phyloP scores from a whole-genome alignment of 768 basidiomycete species.

The Suillus fuscotomentosus region DNA sequence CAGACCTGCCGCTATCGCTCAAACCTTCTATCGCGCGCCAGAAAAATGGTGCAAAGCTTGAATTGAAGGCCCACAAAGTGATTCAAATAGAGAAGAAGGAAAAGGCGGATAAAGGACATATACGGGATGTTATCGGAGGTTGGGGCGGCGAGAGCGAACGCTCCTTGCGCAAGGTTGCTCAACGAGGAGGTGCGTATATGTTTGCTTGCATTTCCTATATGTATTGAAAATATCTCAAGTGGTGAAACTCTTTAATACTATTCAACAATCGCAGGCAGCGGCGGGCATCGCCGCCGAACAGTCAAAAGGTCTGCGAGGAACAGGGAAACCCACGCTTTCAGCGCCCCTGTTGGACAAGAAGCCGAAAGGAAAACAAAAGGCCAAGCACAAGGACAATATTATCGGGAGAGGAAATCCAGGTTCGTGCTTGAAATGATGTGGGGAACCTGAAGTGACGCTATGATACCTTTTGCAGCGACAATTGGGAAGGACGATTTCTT shows the following conservation, averaged over 20 bases:
- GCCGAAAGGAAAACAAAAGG: conserved; percentile 45
- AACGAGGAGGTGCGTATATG: conserved; percentile 64
- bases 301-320: conserved; percentile 60
- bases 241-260: conserved; percentile 84
- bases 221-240: conserved; percentile 35
- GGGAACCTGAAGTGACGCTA: conserved; percentile 7
- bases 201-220: background rate
- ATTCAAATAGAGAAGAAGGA: conserved; percentile 72
- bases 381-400: conserved; percentile 52
- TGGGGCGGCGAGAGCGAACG: conserved; percentile 87
- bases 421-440: conserved; percentile 28
- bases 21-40: conserved; percentile 70
- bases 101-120: conserved; percentile 65
- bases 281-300: conserved; percentile 52
- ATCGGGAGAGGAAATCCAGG: conserved; percentile 58
- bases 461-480: conserved; percentile 34
- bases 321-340: conserved; percentile 70
- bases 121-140: conserved; percentile 75
- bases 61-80: conserved; percentile 67
- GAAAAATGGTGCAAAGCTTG: conserved; percentile 74
- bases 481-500: conserved; percentile 77
- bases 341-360: conserved; percentile 58
- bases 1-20: conserved; percentile 70
- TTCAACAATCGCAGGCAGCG: conserved; percentile 75
- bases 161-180: conserved; percentile 79